Percentiles rank a stretch among this genome's conserved stretches.
Evolutionary conservation across 805 yeast genomes (phyloP).

Genomic region (Cyberlindnera galapagoensis): DNA sequence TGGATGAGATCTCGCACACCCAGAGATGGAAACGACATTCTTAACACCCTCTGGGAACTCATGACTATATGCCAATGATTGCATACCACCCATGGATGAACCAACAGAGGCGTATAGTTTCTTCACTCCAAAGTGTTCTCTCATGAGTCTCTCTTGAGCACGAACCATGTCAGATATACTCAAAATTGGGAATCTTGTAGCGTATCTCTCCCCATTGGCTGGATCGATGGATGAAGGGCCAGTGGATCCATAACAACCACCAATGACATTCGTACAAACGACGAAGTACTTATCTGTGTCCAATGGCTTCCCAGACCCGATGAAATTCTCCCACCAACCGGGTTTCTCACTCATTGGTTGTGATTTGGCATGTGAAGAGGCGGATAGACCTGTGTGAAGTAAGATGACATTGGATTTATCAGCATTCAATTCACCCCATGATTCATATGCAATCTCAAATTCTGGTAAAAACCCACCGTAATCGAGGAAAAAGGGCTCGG

Average conservation of each 20-base stretch:
- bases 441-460: slow-evolving; percentile 83
- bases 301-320: slow-evolving; percentile 71
- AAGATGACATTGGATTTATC: slow-evolving; percentile 66
- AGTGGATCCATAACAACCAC: slow-evolving; percentile 93
- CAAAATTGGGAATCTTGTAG: slow-evolving; percentile 80
- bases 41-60: slow-evolving; percentile 76
- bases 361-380: slow-evolving; percentile 89
- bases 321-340: slow-evolving; percentile 97
- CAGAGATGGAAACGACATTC: slow-evolving; percentile 74
- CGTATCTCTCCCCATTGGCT: slow-evolving; percentile 58
- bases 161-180: slow-evolving; percentile 88
- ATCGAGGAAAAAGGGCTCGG: slow-evolving; percentile 63
- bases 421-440: slow-evolving; percentile 75
- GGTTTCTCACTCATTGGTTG: slow-evolving; percentile 58
- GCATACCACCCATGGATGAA: slow-evolving; percentile 99
- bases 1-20: slow-evolving; percentile 93
- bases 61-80: slow-evolving; percentile 78
- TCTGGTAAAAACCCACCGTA: slow-evolving; percentile 74
- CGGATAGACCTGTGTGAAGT: slow-evolving; percentile 86
- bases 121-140: slow-evolving; percentile 51
- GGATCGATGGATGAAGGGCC: slow-evolving; percentile 86
- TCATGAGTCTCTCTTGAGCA: slow-evolving; percentile 70
- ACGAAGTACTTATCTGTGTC: slow-evolving; percentile 81
- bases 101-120: slow-evolving; percentile 79
- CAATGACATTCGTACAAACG: slow-evolving; percentile 85